Evolutionary conservation across 2,329 filamentous ascomycete species (phyloP).

Genomic region (Fusarium lateritium): DNA sequence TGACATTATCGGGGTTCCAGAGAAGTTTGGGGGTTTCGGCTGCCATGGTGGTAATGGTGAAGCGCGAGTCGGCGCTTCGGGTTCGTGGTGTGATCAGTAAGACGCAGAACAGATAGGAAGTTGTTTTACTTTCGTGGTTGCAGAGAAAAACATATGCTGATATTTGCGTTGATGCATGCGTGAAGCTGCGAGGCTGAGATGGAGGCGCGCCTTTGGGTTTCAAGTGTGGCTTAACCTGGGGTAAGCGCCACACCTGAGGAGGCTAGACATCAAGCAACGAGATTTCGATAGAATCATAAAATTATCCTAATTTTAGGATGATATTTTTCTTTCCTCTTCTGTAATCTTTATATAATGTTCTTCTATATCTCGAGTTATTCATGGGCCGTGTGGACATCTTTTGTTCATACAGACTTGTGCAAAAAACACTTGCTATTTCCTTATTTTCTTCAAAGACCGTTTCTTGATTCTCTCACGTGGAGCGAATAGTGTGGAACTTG

Average conservation of each 20-base stretch:
- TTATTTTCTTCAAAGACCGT: too few species aligned
- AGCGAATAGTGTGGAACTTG: too few species aligned
- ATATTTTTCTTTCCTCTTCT: too few species aligned
- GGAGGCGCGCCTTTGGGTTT: neutral
- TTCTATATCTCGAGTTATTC: too few species aligned
- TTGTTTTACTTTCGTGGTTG: neutral
- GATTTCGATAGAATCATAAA: too few species aligned
- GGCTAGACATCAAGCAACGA: neutral
- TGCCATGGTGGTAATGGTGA: conserved; percentile 51
- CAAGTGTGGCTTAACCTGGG: conserved; percentile 25
- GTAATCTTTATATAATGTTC: too few species aligned
- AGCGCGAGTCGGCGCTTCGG: neutral
- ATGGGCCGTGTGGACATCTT: neutral
- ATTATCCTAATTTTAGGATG: too few species aligned
- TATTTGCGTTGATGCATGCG: conserved; percentile 13
- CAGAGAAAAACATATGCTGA: neutral
- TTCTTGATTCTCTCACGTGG: too few species aligned
- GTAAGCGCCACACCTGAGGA: conserved; percentile 18
- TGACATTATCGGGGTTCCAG: conserved; percentile 97
- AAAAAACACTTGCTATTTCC: too few species aligned
- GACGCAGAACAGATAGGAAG: neutral
- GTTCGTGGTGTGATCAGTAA: neutral
- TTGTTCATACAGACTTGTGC: neutral
- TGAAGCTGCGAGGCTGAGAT: conserved; percentile 37
- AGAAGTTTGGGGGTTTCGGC: conserved; percentile 70